Base-by-base conservation (phyloP, 2,329 filamentous ascomycete species). In the Colletotrichum sp. region DNA sequence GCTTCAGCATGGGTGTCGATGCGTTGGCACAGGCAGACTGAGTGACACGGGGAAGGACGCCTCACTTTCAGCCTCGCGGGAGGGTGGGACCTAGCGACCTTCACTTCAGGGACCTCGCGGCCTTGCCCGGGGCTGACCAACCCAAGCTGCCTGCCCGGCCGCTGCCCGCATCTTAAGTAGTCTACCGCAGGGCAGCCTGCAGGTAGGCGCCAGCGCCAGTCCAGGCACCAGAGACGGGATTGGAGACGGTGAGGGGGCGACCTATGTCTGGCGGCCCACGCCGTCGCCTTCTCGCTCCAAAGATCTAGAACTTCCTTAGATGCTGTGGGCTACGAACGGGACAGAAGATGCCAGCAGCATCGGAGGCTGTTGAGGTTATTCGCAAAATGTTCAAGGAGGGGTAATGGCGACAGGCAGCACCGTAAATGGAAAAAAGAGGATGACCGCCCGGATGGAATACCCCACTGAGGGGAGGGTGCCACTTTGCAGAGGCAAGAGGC, bases 11-110 rank as follows among this genome's bases (percentile, higher is more conserved):
- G 59, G 72, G 66, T 32, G 14, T n/a, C 24, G 67, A 74, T 66
- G 68, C 34, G 60, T 26, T 71, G 60, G 60, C 72, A 71, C 21
- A 63, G 68, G 68, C 59, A 71, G 61, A 67, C 59, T 48, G 32
- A 30, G 24, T 21, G 48, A 8, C 10, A 64, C n/a, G 36, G 66
- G 48, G 43, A 26, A 65, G 55, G 28, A 61, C 34, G 72, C 52
- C 69, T 75, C 26, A 43, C 59, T 70, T 59, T 59, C 71, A 74
- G 71, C 66, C 66, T 74, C 60, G 48, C 61, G 6, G 26, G 24
- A 14, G 34, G 24, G 72, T 68, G 64, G 68, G 48, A 74, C 57
- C 63, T 30, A 59, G 39, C 55, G 69, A 36, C 28, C 18, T 65
- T 57, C 32, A 60, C 39, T 18, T 43, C 39, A 24, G 64, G 69